These are phyloP conservation scores for Magnaporthales sp. DNA, from an alignment of 2,329 filamentous ascomycete species.

Conservation along the genomic window DNA sequence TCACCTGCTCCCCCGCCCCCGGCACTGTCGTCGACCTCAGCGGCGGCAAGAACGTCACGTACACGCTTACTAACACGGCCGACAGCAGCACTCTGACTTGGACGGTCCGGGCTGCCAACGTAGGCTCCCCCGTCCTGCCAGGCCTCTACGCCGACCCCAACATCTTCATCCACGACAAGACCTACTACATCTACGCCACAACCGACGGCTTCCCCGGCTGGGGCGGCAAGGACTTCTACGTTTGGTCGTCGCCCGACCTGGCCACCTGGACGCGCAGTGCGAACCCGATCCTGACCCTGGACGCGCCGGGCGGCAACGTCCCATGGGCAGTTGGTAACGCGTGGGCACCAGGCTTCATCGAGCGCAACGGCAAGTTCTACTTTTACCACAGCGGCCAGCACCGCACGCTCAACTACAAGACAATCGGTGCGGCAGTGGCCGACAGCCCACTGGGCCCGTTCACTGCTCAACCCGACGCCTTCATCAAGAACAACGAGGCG, in stretches of 20 bases:
- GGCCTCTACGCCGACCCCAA: constrained; percentile 37
- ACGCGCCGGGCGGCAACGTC: constrained; percentile 40
- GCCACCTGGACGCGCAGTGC: constrained; percentile 30
- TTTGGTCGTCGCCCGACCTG: constrained; percentile 35
- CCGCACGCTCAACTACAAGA: constrained; percentile 46
- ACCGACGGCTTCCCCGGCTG: constrained; percentile 35
- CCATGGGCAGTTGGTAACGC: constrained; percentile 59
- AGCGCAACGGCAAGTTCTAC: constrained; percentile 52
- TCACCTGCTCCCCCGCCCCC: constrained; percentile 11
- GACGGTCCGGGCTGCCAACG: constrained; percentile 11
- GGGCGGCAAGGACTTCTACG: constrained; percentile 37
- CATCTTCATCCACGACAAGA: constrained; percentile 31
- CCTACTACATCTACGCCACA: constrained; percentile 38
- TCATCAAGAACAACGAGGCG: constrained; percentile 43
- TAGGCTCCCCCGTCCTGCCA: constrained; percentile 25
- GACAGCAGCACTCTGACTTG: constrained; percentile 6
- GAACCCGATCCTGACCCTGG: constrained; percentile 33
- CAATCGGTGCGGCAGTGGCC: constrained; percentile 52
- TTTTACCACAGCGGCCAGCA: constrained; percentile 50
- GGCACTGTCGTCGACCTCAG: constrained; percentile 12
- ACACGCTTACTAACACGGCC: constrained; percentile 8
- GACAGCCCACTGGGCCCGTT: constrained; percentile 52
- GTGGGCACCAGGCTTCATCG: constrained; percentile 57
- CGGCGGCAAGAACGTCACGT: constrained; percentile 8
- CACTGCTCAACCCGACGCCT: constrained; percentile 39